phyloP scores from a whole-genome alignment of 768 basidiomycete genomes.

The Suillus weaverae region DNA sequence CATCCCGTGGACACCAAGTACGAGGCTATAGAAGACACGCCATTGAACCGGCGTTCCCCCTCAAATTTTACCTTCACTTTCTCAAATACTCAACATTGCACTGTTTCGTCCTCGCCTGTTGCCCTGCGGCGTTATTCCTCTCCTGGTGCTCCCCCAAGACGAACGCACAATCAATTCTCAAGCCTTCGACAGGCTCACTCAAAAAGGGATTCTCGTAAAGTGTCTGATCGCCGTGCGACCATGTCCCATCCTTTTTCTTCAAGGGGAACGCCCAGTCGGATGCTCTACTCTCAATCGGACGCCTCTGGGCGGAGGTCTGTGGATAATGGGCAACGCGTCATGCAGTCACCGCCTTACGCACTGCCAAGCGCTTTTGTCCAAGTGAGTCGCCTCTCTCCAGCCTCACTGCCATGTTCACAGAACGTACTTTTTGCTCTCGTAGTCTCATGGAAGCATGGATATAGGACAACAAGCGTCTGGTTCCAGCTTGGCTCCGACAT shows the following conservation, averaged over 20 bases:
- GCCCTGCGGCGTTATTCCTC: conserved; percentile 34
- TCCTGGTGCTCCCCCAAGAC: conserved; percentile 33
- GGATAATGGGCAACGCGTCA: conserved; percentile 37
- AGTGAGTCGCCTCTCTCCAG: conserved; percentile 30
- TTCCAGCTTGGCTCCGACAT: conserved; percentile 45
- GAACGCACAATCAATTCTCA: conserved; percentile 40
- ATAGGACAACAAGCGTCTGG: conserved; percentile 35
- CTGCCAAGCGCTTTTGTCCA: conserved; percentile 36
- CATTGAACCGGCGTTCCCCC: conserved; percentile 32
- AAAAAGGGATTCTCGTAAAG: conserved; percentile 27
- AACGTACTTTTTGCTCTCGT: conserved; percentile 23
- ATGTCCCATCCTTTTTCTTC: conserved; percentile 17
- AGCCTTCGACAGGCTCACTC: conserved; percentile 15
- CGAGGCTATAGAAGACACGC: conserved; percentile 39
- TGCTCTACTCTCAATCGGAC: conserved; percentile 31
- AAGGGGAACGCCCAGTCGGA: conserved; percentile 30
- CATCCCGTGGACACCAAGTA: conserved; percentile 46
- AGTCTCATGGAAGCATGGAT: conserved; percentile 23
- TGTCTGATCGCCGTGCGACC: conserved; percentile 29
- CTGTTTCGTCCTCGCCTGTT: conserved; percentile 26
- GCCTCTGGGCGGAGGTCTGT: conserved; percentile 39
- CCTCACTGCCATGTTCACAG: neutral
- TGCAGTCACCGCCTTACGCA: conserved; percentile 28
- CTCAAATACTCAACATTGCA: conserved; percentile 22
- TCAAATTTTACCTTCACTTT: conserved; percentile 22